phyloP scores from a whole-genome alignment of 805 yeast genomes.

The Alloascoidea hylecoeti region DNA sequence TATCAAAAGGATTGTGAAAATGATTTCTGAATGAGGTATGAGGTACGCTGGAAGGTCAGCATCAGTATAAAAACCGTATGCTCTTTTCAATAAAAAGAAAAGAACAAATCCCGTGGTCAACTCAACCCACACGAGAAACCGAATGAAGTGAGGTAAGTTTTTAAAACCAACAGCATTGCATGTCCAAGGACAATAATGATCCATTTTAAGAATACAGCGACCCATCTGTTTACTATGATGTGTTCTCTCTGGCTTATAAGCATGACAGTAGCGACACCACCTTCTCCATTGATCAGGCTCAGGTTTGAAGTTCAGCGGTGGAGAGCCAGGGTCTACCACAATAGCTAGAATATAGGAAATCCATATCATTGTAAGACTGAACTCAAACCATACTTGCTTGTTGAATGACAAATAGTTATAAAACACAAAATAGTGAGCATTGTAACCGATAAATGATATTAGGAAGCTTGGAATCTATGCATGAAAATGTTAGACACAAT shows the following conservation, averaged over 20 bases:
- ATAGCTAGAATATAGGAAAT: constrained; percentile 63
- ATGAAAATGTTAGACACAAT: too few species aligned
- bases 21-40: constrained; percentile 34
- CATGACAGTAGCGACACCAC: constrained; percentile 62
- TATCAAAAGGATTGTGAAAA: constrained; percentile 36
- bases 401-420: constrained; percentile 21
- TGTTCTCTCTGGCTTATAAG: constrained; percentile 66
- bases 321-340: constrained; percentile 48
- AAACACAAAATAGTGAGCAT: constrained; percentile 44
- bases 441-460: constrained; percentile 46
- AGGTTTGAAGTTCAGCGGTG: constrained; percentile 35
- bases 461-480: constrained; percentile 47
- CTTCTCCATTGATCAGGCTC: constrained; percentile 38
- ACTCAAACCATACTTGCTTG: constrained; percentile 32
- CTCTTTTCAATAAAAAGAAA: constrained; percentile 6
- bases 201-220: constrained; percentile 78
- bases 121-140: constrained; percentile 61
- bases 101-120: constrained; percentile 24
- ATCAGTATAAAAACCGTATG: constrained; percentile 21
- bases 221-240: constrained; percentile 70
- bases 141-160: constrained; percentile 66
- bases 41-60: constrained; percentile 42
- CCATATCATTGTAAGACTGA: constrained; percentile 47
- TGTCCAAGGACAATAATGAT: constrained; percentile 94
- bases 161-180: constrained; percentile 75